These are phyloP conservation scores for Phytopythium helicoides DNA, from an alignment of 352 stramenopile species.

Conservation along the genomic window DNA sequence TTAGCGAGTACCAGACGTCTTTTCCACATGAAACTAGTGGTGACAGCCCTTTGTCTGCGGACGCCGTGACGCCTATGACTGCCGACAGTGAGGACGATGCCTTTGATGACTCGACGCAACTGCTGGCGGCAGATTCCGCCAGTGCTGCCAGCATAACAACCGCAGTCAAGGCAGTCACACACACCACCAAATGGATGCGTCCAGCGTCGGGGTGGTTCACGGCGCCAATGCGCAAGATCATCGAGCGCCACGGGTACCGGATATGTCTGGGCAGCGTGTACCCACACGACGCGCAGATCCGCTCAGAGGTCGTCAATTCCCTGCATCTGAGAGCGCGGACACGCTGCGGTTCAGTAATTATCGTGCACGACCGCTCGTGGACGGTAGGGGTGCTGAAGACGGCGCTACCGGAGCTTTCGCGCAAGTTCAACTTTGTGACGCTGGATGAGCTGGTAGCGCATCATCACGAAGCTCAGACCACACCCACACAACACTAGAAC, in stretches of 20 bases:
- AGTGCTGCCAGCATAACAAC: background rate
- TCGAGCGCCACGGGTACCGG: constrained; percentile 70
- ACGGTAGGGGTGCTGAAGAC: constrained; percentile 67
- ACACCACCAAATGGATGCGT: constrained; percentile 63
- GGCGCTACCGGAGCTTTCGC: constrained; percentile 48
- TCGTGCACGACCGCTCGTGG: constrained; percentile 83
- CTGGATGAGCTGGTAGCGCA: constrained; percentile 52
- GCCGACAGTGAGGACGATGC: constrained; percentile 10
- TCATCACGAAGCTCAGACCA: constrained; percentile 16
- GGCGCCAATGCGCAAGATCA: constrained; percentile 70
- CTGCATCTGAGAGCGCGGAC: constrained; percentile 54
- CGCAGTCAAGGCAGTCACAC: background rate
- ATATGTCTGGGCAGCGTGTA: constrained; percentile 87
- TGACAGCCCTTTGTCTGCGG: background rate
- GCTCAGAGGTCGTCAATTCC: constrained; percentile 62
- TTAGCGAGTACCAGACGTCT: constrained; percentile 38
- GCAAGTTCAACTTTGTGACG: constrained; percentile 62
- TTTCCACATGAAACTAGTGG: background rate
- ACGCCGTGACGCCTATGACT: constrained; percentile 5
- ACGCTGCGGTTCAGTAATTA: constrained; percentile 70
- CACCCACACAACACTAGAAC: background rate
- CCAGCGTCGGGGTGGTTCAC: constrained; percentile 86
- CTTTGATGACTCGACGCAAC: constrained; percentile 8
- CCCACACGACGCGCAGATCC: constrained; percentile 84
- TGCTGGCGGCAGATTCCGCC: constrained; percentile 11